Evolutionary conservation across 768 basidiomycete genomes (phyloP).

Genomic region (Inosperma sp.): DNA sequence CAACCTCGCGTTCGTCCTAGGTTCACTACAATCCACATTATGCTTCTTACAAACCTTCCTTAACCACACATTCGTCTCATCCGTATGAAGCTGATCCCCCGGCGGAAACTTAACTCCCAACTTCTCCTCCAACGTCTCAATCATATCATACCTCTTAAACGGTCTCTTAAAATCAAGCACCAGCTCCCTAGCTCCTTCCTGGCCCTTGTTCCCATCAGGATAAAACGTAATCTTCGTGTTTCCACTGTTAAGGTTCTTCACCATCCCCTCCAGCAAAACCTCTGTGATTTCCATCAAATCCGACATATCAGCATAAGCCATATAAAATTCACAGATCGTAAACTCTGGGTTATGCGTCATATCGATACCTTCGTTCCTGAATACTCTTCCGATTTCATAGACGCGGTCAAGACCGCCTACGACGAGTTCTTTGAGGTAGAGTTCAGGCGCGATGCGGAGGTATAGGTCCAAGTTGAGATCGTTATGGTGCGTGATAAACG

Average conservation of each 20-base stretch:
- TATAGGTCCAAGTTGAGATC: constrained; percentile 94
- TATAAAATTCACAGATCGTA: constrained; percentile 99
- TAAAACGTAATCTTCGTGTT: constrained; percentile 79
- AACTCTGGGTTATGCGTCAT: constrained; percentile 99
- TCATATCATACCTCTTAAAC: constrained; percentile 99
- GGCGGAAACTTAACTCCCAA: constrained; percentile 87
- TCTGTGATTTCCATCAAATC: constrained; percentile 99
- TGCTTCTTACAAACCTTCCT: constrained; percentile 84
- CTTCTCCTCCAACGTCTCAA: constrained; percentile 92
- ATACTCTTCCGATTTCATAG: constrained; percentile 97
- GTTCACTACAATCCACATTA: constrained; percentile 94
- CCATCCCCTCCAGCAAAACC: constrained; percentile 81
- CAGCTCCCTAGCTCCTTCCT: constrained; percentile 55
- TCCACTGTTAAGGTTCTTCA: constrained; percentile 79
- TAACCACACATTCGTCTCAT: constrained; percentile 85
- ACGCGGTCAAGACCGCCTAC: constrained; percentile 98
- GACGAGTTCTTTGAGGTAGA: constrained; percentile 95
- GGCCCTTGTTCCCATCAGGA: constrained; percentile 88
- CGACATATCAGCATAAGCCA: constrained; percentile 99
- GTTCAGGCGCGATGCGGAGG: constrained; percentile 95
- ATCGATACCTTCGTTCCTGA: constrained; percentile 98
- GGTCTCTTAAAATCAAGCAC: constrained; percentile 86
- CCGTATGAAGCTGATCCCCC: constrained; percentile 83
- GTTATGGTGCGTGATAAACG: constrained; percentile 98
- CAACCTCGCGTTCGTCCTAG: constrained; percentile 89